Evolutionary conservation across 768 basidiomycete species (phyloP), one percentile per base, ranked within the genome.

Genomic region (Ramaria rubella): DNA sequence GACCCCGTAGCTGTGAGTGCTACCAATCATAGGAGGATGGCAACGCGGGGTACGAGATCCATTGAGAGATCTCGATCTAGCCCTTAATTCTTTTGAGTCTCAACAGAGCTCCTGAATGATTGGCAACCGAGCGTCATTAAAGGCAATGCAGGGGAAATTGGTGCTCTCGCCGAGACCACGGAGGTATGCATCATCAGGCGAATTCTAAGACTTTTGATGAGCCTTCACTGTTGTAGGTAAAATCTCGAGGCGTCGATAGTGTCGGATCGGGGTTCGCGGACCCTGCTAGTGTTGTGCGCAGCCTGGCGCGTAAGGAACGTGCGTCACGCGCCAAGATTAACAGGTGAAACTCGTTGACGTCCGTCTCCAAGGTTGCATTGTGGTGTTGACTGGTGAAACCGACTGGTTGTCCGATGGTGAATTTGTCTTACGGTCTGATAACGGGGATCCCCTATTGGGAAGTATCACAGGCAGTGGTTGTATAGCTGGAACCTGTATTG

Each of bases 1-100:
- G 94, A 96, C 66, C 94, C 94, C 2, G 94, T 97, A 11, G 94
- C 90, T 19, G 79, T 93, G 0, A 94, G 94, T 5, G 93, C 94
- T 1, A 89, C 88, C 2, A 61, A 69, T 3, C 89, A 81, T 67
- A 79, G 94, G 48, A 82, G 82, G 60, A 72, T 74, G 9, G 77
- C 75, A 2, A 83, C 86, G 3, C 74, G 76, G 52, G 77, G 87
- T 86, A 61, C 36, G 73, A 62, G 17, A 40, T 15, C 5, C 38
- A 52, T 40, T n/a, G 44, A 12, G n/a, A 38, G 11, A 33, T 62
- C 14, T 7, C 30, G 12, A 31, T n/a, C n/a, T n/a, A 34, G 24
- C 21, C 15, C 26, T 46, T 43, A 50, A 29, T 30, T 14, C 5
- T 42, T 11, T 44, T 60, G 19, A 43, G 46, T n/a, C 4, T 12